A percentile compares a stretch with the other conserved stretches of the same genome.
phyloP scores from a whole-genome alignment of 495 filamentous ascomycete species.

The Hyaloscypha variabilis region DNA sequence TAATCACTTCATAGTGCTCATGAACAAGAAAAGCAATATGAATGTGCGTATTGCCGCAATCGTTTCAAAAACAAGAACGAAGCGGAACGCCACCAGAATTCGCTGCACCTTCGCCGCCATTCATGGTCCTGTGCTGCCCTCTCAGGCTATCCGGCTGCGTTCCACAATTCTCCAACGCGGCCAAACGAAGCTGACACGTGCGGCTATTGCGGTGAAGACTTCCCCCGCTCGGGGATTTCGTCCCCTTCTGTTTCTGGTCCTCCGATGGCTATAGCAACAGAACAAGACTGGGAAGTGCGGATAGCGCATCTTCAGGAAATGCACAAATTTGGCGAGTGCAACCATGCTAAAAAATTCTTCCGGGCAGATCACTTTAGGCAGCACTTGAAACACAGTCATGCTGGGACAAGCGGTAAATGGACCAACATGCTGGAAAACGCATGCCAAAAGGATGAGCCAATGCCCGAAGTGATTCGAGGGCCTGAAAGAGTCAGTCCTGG shows the following conservation, averaged over 20 bases:
- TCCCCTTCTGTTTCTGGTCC: constrained; percentile 32
- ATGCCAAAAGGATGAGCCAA: constrained; percentile 90
- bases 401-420: constrained; percentile 96
- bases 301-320: constrained; percentile 84
- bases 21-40: constrained; percentile 94
- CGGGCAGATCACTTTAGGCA: constrained; percentile 97
- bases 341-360: constrained; percentile 97
- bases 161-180: constrained; percentile 72
- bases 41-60: constrained; percentile 88
- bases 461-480: constrained; percentile 29
- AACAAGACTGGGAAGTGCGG: constrained; percentile 79
- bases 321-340: constrained; percentile 98
- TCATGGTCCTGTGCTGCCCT: constrained; percentile 97
- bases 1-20: constrained; percentile 52
- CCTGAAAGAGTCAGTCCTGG: constrained; percentile 30
- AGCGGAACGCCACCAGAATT: constrained; percentile 96
- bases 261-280: constrained; percentile 36
- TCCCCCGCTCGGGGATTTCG: constrained; percentile 57
- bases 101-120: constrained; percentile 90
- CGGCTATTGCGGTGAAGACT: constrained; percentile 96
- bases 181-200: constrained; percentile 74
- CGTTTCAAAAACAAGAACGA: constrained; percentile 99
- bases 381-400: constrained; percentile 97
- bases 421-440: constrained; percentile 97
- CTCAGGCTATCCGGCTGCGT: constrained; percentile 75